Base-by-base conservation (phyloP, 139 green algal genomes). In the Chlorella sp. region DNA sequence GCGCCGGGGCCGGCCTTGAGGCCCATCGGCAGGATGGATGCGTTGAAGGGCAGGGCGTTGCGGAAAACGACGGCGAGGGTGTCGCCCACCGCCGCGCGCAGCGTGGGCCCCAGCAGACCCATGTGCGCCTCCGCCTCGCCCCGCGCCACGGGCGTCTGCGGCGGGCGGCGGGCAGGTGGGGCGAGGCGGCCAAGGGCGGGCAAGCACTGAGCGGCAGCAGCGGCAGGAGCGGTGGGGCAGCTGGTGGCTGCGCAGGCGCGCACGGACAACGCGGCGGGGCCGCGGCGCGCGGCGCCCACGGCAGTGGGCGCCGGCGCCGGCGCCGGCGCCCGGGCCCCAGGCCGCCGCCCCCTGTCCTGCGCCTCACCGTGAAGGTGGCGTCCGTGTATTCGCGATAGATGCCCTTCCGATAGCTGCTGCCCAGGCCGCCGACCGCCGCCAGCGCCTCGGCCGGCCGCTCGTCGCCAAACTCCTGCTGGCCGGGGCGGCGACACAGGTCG, bases 351-450 rank as follows among this genome's bases (percentile, higher is more conserved):
- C 61, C 36, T 2, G 8, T 12, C 2, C 8, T 36, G 19, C 15
- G 38, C 38, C 64, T n/a, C 27, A 38, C 68, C 68, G 41, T 7
- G 64, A 86, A 86, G 38, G 35, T 78, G 15, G 29, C 73, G 33
- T 89, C 83, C 8, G 74, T 86, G 73, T 88, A 90, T 45, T 73
- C 62, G 25, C 73, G 50, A 48, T 87, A 90, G 42, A 82, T 61
- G 15, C 72, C 80, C 77, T 90, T 90, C 27, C 42, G 56, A 42
- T 79, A 82, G 23, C 56, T 74, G 45, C 46, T 45, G 33, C 77
- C 85, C 25, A 89, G 40, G 31, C 69, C 69, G n/a, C n/a, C n/a
- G n/a, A n/a, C n/a, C n/a, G n/a, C n/a, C n/a, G n/a, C n/a, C n/a
- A n/a, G n/a, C n/a, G n/a, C n/a, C n/a, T n/a, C n/a, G n/a, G n/a